Base-by-base conservation (phyloP, 768 basidiomycete genomes). In the Rhodotorula toruloides region DNA sequence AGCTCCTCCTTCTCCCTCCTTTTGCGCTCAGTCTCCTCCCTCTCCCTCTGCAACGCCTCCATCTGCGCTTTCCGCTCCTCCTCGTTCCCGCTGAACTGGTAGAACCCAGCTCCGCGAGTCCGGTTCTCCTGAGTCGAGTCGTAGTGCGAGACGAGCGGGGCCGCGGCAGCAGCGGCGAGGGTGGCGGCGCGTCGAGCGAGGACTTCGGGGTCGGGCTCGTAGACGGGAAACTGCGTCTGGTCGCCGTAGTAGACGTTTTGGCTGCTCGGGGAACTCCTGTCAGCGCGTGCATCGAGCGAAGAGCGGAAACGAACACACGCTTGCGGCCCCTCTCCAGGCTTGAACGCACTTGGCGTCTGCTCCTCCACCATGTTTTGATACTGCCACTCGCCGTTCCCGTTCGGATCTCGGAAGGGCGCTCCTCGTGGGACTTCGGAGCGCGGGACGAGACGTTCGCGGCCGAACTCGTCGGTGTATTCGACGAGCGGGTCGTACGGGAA, bases 1-100 rank as follows among this genome's bases (percentile, higher is more conserved):
- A 27, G 9, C 34, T 37, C 39, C 34, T 52, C 47, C 53, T 42
- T 21, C 54, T 70, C 64, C 36, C 21, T 34, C 54, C 61, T 44
- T 58, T 29, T 49, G 48, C 58, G 40, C 50, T 70, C 69, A 73
- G 88, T 86, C n/a, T 85, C 80, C 76, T 87, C 87, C 73, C 87
- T 80, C 78, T 89, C 89, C 77, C 86, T 85, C 63, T 82, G 84
- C 19, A 98, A 79, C 61, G 88, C 88, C 62, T 89, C 89, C 90
- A 93, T 89, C 76, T 97, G 87, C 55, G 80, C 79, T 69, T 79
- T 79, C 48, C 96, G 82, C 36, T 83, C 84, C 70, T 89, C 88
- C 74, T 91, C 90, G 72, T 96, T 91, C 5, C 76, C 83, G 19
- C 90, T 90, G 77, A 98, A 93, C 76, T 90, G 88, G 77, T 94